phyloP scores from a whole-genome alignment of 1,284 basidiomycete genomes.

The Tylopilus sp. region DNA sequence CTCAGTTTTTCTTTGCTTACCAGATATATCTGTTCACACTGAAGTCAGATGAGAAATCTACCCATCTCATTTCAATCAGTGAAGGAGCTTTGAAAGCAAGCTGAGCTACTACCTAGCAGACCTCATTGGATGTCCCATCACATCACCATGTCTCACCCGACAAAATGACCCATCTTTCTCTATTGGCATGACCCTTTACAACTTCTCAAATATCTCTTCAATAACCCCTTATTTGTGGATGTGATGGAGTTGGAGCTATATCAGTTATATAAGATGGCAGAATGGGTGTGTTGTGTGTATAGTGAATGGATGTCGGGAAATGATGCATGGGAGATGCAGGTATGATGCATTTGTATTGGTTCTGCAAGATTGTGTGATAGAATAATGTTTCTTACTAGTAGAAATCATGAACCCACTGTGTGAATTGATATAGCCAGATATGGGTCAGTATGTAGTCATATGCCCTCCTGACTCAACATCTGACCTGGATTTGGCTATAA shows the following conservation, averaged over 20 bases:
- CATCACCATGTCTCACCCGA: background rate
- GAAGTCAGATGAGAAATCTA: background rate
- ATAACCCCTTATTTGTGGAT: background rate
- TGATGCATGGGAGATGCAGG: constrained; percentile 3
- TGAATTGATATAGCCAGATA: too few species aligned
- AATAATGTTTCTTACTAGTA: too few species aligned
- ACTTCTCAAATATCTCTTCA: constrained; percentile 2
- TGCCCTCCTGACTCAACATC: too few species aligned
- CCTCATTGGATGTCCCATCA: background rate
- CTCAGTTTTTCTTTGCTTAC: background rate
- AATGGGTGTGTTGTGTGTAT: too few species aligned
- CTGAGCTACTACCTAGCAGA: constrained; percentile 1
- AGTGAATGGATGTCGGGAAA: background rate
- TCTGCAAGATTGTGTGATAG: too few species aligned
- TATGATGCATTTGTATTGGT: background rate
- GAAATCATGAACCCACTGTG: too few species aligned
- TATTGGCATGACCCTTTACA: constrained; percentile 1
- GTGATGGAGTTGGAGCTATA: background rate
- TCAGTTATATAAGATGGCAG: background rate
- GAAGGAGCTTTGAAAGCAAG: constrained; percentile 1
- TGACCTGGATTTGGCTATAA: too few species aligned
- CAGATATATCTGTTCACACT: background rate
- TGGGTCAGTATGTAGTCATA: too few species aligned
- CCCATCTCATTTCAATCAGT: constrained; percentile 2
- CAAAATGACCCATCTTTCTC: background rate